These are phyloP conservation scores for Ogataea hybrid DNA, from an alignment of 1,139 yeast species.

Conservation along the genomic window DNA sequence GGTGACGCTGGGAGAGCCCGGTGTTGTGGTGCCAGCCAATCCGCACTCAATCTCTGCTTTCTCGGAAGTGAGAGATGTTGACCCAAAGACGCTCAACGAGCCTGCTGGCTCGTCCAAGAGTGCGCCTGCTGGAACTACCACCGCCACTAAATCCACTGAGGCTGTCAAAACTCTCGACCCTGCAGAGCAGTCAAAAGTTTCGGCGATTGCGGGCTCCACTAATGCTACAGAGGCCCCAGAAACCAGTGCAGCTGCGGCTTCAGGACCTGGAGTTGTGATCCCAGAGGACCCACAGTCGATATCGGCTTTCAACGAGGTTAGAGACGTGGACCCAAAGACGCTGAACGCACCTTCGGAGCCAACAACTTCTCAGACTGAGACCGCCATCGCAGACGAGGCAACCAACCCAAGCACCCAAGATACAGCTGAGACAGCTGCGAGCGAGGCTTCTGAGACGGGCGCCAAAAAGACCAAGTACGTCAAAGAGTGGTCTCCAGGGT, in stretches of 20 bases:
- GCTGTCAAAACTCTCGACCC: neutral
- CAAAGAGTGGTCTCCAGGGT: slow-evolving; percentile 31
- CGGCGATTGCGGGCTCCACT: neutral
- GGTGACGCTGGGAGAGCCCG: slow-evolving; percentile 57
- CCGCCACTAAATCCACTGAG: slow-evolving; percentile 9
- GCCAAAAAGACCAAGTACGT: slow-evolving; percentile 31
- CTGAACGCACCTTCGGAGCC: slow-evolving; percentile 36
- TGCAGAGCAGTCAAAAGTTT: neutral
- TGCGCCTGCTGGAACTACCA: neutral
- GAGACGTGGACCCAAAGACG: slow-evolving; percentile 46
- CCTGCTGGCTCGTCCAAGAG: slow-evolving; percentile 1
- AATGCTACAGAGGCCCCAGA: neutral
- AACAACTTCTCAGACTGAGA: slow-evolving; percentile 3
- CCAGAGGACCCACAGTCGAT: slow-evolving; percentile 48
- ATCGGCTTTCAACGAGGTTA: slow-evolving; percentile 46
- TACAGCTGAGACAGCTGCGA: slow-evolving; percentile 12
- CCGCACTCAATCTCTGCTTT: slow-evolving; percentile 49
- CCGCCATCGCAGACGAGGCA: neutral
- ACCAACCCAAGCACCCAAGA: slow-evolving; percentile 1
- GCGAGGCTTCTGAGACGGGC: slow-evolving; percentile 13
- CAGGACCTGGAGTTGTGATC: slow-evolving; percentile 56
- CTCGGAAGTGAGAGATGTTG: slow-evolving; percentile 44
- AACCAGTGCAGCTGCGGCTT: neutral
- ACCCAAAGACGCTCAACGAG: slow-evolving; percentile 48
- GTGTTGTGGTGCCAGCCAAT: slow-evolving; percentile 48